phyloP scores from a whole-genome alignment of 257 asterid species.

The Vinca minor region DNA sequence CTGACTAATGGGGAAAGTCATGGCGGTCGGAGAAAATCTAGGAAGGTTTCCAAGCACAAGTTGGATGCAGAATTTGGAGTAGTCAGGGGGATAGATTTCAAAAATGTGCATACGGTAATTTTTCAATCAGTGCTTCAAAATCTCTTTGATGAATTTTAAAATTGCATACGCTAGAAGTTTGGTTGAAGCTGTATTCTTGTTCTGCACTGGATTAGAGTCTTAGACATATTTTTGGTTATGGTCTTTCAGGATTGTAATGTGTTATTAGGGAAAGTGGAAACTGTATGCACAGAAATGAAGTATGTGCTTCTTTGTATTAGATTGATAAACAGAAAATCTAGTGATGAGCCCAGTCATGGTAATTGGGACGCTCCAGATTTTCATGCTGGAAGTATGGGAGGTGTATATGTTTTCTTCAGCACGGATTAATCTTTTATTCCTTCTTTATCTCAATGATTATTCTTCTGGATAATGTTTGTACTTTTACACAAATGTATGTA shows the following conservation, averaged over 20 bases:
- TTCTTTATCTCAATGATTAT: neutral
- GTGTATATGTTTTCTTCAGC: neutral
- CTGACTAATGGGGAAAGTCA: conserved; percentile 35
- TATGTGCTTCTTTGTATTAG: neutral
- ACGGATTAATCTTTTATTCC: neutral
- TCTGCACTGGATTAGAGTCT: neutral
- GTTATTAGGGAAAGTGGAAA: neutral
- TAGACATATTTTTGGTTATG: neutral
- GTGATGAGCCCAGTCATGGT: neutral
- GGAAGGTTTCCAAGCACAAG: conserved; percentile 46
- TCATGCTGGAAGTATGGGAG: neutral
- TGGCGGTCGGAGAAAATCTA: conserved; percentile 43
- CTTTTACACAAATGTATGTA: too few relatives aligned
- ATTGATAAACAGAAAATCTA: neutral
- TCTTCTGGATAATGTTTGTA: too few relatives aligned
- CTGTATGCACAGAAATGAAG: neutral
- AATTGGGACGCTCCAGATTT: neutral
- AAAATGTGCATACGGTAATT: conserved; percentile 79
- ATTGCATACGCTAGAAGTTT: neutral
- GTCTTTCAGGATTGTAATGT: neutral
- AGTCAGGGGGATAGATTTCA: conserved; percentile 96
- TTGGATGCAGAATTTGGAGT: conserved; percentile 90
- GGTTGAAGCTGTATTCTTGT: too few relatives aligned
- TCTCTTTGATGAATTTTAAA: neutral
- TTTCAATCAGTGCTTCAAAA: neutral